Evolutionary conservation across 2,329 filamentous ascomycete species (phyloP).

Genomic region (Ascochyta pisi): DNA sequence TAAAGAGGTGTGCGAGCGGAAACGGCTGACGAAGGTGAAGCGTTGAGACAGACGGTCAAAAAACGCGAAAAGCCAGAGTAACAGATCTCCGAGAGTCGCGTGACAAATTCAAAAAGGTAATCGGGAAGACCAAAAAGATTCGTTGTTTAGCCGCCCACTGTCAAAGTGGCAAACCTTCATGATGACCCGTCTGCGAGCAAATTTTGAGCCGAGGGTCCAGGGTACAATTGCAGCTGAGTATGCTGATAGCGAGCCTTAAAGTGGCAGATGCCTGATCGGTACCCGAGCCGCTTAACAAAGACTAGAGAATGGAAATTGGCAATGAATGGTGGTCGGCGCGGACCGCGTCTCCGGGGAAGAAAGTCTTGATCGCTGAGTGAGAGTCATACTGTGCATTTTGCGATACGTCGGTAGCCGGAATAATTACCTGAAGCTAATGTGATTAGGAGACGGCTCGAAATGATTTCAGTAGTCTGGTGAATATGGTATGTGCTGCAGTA

Average conservation of each 20-base stretch:
- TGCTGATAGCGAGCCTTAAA: not conserved
- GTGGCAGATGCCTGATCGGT: not conserved
- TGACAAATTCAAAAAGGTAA: not conserved
- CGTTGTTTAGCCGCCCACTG: not conserved
- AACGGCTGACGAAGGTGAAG: not conserved
- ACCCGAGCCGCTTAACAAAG: not conserved
- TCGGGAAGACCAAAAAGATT: not conserved
- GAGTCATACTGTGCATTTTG: constrained; percentile 1
- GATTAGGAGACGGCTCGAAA: not conserved
- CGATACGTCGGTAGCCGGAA: not conserved
- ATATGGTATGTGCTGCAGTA: not conserved
- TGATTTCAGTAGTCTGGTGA: not conserved
- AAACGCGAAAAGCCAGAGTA: not conserved
- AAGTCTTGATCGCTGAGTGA: not conserved
- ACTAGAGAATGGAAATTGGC: not conserved
- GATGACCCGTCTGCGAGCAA: not conserved
- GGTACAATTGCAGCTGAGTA: too few species aligned
- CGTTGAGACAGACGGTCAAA: not conserved
- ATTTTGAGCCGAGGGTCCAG: not conserved
- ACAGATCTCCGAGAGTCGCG: not conserved
- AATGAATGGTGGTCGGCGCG: not conserved
- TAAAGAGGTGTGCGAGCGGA: not conserved
- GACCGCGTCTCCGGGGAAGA: not conserved
- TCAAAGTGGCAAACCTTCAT: not conserved
- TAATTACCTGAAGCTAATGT: not conserved